These are phyloP conservation scores for Gynandropsis gynandra DNA, from an alignment of 345 rosid genomes.

Conservation along the genomic window DNA sequence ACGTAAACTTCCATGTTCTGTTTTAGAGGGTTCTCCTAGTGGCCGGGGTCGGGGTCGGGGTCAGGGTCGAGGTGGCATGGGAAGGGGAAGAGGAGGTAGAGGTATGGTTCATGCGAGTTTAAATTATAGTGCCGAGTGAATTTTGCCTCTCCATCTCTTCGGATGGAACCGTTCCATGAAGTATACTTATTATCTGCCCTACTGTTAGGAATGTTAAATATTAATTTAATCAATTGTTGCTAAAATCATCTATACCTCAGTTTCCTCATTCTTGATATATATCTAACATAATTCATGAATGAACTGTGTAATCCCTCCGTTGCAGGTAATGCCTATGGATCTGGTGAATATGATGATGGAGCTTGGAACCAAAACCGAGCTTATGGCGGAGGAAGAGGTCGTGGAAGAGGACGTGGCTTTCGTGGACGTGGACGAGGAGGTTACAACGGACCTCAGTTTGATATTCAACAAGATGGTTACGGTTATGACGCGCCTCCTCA, in stretches of 20 bases:
- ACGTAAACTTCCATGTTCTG: not conserved
- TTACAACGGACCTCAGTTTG: conserved; percentile 36
- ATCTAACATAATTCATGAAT: not conserved
- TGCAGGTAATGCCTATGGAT: conserved; percentile 49
- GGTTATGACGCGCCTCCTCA: conserved; percentile 37
- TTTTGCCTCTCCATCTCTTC: not conserved
- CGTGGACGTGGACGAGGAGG: conserved; percentile 69
- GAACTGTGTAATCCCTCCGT: not conserved
- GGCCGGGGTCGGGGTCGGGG: conserved; percentile 24
- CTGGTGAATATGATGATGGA: conserved; percentile 54
- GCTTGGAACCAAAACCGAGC: conserved; percentile 52
- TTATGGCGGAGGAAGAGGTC: conserved; percentile 52
- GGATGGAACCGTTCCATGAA: too few relatives aligned
- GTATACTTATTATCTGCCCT: not conserved
- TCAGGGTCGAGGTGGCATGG: conserved; percentile 50
- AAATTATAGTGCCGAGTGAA: not conserved
- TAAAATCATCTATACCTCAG: too few relatives aligned
- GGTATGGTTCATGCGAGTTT: conserved; percentile 21
- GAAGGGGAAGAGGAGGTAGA: conserved; percentile 32
- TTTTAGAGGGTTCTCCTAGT: conserved; percentile 49
- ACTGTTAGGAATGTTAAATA: too few relatives aligned
- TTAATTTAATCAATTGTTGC: too few relatives aligned
- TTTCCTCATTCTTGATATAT: not conserved
- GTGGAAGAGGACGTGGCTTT: conserved; percentile 62
- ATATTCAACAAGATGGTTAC: conserved; percentile 43